Base-by-base conservation (phyloP, 129 eudicot species). In the Flaveria robusta region DNA sequence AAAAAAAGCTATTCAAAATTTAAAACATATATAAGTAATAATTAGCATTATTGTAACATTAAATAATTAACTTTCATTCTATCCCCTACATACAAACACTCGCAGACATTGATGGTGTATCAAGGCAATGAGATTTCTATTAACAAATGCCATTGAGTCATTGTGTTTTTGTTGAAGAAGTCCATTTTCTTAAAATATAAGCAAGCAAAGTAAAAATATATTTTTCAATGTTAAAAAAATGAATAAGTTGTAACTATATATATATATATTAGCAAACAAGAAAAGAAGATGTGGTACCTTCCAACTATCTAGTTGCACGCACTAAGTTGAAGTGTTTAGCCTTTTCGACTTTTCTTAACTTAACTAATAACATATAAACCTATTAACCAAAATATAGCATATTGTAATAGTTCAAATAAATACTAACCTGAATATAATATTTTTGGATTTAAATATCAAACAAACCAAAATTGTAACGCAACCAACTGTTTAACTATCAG, bases 101-200 rank as follows among this genome's bases (percentile, higher is more conserved):
- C 20, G 7, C 24, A 4, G 18, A 18, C 26, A 19, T 54, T 18
- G 20, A 18, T 19, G 0, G 1, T 45, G 51, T 51, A 51, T 51
- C n/a, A 51, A 5, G 9, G 5, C 10, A 10, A 27, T 60, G 12
- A 15, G 66, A 26, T 23, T 24, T 3, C n/a, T 24, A 60, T 26
- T 60, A 24, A 12, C 19, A 60, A 26, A 60, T 13, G 18, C 66
- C 66, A 60, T 60, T 9, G 9, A 26, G 27, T 26, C 39, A 13
- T 26, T 24, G 3, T 9, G 39, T 60, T 60, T 59, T 60, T 24
- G 66, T 60, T 24, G 66, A 60, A 60, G 66, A 24, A 60, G 66
- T 60, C 66, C 41, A 60, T 60, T 60, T 60, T 59, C 18, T 60
- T 24, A 19, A 12, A 59, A 11, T 13, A 5, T 24, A 60, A 24